These are phyloP conservation scores for Schizophyllum amplum DNA, from an alignment of 1,284 basidiomycete genomes.

Conservation along the genomic window DNA sequence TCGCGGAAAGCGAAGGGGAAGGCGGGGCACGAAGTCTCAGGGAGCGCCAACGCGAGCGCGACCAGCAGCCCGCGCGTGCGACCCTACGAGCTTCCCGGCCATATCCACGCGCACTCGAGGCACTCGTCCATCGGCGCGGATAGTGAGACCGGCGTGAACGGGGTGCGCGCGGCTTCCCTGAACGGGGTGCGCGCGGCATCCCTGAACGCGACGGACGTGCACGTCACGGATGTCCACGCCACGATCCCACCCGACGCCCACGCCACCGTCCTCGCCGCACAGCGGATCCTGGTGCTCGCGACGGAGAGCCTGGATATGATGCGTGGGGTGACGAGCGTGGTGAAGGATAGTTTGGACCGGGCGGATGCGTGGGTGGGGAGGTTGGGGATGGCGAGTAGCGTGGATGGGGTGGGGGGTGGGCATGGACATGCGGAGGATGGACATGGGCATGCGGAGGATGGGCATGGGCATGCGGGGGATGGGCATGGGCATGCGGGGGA, in stretches of 20 bases:
- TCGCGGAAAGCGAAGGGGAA: conserved; percentile 1
- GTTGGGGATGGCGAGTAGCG: background rate
- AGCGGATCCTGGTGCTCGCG: conserved; percentile 76
- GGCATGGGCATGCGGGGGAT: too few relatives aligned
- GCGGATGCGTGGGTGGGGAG: conserved; percentile 68
- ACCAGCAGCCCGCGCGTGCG: background rate
- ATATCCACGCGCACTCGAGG: background rate
- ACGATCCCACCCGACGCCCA: conserved; percentile 14
- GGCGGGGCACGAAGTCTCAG: background rate
- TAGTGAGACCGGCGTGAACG: conserved; percentile 4
- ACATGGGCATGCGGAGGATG: background rate
- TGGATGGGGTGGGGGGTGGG: too few relatives aligned
- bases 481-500: too few relatives aligned
- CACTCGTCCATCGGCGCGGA: conserved; percentile 6
- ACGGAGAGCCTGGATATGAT: conserved; percentile 91
- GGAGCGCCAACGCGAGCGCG: background rate
- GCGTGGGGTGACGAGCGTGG: conserved; percentile 76
- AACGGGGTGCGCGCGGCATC: too few relatives aligned
- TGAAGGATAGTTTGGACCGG: conserved; percentile 81
- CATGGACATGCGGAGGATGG: too few relatives aligned
- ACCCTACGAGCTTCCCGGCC: background rate
- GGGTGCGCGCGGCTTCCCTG: too few relatives aligned
- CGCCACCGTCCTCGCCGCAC: conserved; percentile 64
- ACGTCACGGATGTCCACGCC: conserved; percentile 34
- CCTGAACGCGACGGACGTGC: conserved; percentile 12